These are phyloP conservation scores for Phytomonas francai DNA, from an alignment of 208 protist genomes.

Conservation along the genomic window DNA sequence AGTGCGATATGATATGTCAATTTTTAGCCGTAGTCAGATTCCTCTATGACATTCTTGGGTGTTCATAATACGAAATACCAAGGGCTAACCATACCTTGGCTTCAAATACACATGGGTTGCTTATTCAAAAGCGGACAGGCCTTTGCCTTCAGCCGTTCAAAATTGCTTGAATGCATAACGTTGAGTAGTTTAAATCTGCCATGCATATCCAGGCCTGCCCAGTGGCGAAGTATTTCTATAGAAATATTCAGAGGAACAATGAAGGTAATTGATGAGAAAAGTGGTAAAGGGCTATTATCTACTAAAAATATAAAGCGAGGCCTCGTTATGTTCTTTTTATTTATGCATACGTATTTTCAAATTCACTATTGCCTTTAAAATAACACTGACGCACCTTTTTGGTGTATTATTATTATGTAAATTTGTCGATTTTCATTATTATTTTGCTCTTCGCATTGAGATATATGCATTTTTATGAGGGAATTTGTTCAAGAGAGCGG, in stretches of 20 bases:
- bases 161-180: no score
- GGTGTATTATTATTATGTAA: background rate
- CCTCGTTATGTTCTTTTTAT: background rate
- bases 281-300: background rate
- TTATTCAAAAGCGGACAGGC: no score
- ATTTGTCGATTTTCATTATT: background rate
- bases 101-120: no score
- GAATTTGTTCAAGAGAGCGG: no score
- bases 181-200: no score
- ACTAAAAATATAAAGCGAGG: background rate
- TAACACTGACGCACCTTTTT: background rate
- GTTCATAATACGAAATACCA: no score
- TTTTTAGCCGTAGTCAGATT: no score
- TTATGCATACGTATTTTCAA: background rate
- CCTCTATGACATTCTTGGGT: no score
- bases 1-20: no score
- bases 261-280: slow-evolving; percentile 2
- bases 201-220: no score
- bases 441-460: slow-evolving; percentile 4
- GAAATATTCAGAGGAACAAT: slow-evolving; percentile 7
- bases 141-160: no score
- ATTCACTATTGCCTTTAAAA: background rate
- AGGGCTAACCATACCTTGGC: no score
- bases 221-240: slow-evolving; percentile 3
- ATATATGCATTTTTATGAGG: background rate